Evolutionary conservation across 176 grass and related monocot species (phyloP).

Genomic region (Aegilops umbellulata): DNA sequence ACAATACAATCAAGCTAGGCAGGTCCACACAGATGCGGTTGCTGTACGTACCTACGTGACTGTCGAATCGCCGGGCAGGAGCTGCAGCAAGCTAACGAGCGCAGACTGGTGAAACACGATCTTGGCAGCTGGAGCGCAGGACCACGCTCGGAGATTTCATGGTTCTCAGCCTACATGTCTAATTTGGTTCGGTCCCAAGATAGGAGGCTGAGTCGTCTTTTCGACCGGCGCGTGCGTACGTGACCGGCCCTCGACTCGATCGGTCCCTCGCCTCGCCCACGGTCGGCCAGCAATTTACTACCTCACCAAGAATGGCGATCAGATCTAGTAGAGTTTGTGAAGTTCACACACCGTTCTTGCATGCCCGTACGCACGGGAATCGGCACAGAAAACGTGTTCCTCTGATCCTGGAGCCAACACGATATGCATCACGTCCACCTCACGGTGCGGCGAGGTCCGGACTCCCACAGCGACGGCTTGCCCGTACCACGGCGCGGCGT

Average conservation of each 20-base stretch:
- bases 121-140: slow-evolving; percentile 19
- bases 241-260: not conserved
- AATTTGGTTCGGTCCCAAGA: slow-evolving; percentile 35
- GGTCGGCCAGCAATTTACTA: slow-evolving; percentile 4
- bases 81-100: not conserved
- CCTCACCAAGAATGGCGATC: not conserved
- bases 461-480: not conserved
- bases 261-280: slow-evolving; percentile 15
- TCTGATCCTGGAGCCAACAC: not conserved
- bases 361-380: not conserved
- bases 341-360: not conserved
- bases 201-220: slow-evolving; percentile 24
- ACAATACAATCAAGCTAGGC: not conserved
- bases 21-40: not conserved
- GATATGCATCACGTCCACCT: slow-evolving; percentile 13
- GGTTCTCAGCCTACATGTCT: slow-evolving; percentile 24
- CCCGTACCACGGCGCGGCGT: slow-evolving; percentile 9
- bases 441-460: not conserved
- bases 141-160: slow-evolving; percentile 28
- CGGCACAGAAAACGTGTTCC: not conserved
- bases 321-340: not conserved
- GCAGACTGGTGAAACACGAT: not conserved
- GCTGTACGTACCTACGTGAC: not conserved
- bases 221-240: not conserved
- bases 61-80: not conserved